These are phyloP conservation scores for Solanum corneliomulleri DNA, from an alignment of 257 asterid genomes.

Conservation along the genomic window DNA sequence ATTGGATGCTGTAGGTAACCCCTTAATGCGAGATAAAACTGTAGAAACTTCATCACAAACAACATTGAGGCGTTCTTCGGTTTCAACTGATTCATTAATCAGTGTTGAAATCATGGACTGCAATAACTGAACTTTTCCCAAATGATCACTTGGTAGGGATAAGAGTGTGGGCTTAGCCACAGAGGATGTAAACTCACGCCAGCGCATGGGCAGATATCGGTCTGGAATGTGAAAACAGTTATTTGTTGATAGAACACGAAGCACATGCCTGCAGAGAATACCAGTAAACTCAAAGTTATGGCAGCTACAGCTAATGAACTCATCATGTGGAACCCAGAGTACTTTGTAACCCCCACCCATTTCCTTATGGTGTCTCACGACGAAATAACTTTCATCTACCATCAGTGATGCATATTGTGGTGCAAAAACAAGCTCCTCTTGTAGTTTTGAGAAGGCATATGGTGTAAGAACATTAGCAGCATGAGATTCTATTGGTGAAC, in stretches of 20 bases:
- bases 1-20: constrained; percentile 39
- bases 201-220: constrained; percentile 57
- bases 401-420: constrained; percentile 88
- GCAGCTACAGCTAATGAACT: constrained; percentile 84
- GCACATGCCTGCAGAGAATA: constrained; percentile 84
- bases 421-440: constrained; percentile 84
- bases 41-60: constrained; percentile 68
- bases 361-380: constrained; percentile 88
- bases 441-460: constrained; percentile 83
- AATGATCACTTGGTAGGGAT: constrained; percentile 34
- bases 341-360: constrained; percentile 85
- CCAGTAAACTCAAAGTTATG: constrained; percentile 91
- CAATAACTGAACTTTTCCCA: constrained; percentile 58
- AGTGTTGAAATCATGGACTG: constrained; percentile 72
- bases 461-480: constrained; percentile 87
- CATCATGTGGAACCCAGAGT: constrained; percentile 81
- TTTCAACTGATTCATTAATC: constrained; percentile 61
- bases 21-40: constrained; percentile 58
- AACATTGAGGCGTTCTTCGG: constrained; percentile 62
- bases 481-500: constrained; percentile 97
- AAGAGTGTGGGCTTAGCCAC: constrained; percentile 24
- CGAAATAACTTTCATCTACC: constrained; percentile 56
- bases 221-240: constrained; percentile 96
- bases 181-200: constrained; percentile 55
- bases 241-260: constrained; percentile 84